These are phyloP conservation scores for Phytopythium montanum DNA, from an alignment of 352 stramenopile species.

Conservation along the genomic window DNA sequence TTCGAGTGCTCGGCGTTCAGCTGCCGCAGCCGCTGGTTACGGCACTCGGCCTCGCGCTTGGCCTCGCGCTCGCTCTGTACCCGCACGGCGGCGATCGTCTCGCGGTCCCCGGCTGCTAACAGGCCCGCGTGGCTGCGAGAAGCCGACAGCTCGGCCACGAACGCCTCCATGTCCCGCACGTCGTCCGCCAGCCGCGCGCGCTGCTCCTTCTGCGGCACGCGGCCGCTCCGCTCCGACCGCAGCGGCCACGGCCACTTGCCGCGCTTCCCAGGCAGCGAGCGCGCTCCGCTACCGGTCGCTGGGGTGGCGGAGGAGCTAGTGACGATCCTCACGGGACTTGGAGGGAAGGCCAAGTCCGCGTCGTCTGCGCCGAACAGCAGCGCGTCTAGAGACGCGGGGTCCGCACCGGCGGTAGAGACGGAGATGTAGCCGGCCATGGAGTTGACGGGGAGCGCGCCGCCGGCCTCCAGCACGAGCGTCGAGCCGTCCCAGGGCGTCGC, in stretches of 20 bases:
- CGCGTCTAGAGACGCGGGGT: neutral
- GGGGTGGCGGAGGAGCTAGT: neutral
- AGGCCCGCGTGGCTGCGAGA: neutral
- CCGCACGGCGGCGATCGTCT: neutral
- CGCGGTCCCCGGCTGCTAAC: neutral
- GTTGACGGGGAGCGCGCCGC: neutral
- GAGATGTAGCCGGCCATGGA: neutral
- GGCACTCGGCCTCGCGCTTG: constrained; percentile 6
- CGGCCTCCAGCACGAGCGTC: neutral
- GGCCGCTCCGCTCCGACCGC: neutral
- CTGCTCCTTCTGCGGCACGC: constrained; percentile 8
- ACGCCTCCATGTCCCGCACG: constrained; percentile 3
- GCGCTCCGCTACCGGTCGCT: neutral
- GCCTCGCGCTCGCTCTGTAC: constrained; percentile 3
- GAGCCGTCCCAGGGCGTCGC: constrained; percentile 1
- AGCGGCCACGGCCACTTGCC: constrained; percentile 8
- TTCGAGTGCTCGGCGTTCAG: constrained; percentile 1
- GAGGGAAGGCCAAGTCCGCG: neutral
- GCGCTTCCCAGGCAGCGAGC: neutral
- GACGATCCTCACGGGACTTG: neutral
- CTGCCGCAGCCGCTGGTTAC: constrained; percentile 4
- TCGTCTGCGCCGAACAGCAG: constrained; percentile 5
- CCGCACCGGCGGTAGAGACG: neutral
- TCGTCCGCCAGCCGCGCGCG: constrained; percentile 4
- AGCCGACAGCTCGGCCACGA: constrained; percentile 2